Conservation (phyloP, 768 basidiomycete species). For the Daedaleopsis sinensis region DNA sequence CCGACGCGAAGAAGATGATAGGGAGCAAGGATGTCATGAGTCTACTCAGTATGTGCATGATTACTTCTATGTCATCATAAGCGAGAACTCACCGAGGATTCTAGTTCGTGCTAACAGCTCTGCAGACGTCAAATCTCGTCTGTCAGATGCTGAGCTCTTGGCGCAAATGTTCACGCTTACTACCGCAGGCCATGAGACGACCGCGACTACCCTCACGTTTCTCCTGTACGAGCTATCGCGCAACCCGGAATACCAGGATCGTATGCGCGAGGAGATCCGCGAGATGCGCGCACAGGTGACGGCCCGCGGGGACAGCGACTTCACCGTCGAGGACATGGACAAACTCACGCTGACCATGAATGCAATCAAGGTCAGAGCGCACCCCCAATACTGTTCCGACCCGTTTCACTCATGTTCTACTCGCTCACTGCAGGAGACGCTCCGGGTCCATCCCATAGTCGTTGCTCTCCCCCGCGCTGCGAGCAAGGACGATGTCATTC, state of each 20-base stretch:
- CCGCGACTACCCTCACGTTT: constrained; percentile 7
- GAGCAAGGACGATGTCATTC: constrained; percentile 26
- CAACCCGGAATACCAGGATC: constrained; percentile 12
- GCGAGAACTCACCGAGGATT: not conserved
- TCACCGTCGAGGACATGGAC: constrained; percentile 20
- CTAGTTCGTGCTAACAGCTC: constrained; percentile 22
- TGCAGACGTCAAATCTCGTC: constrained; percentile 6
- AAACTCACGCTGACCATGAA: not conserved
- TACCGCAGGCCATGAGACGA: constrained; percentile 19
- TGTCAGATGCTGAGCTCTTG: constrained; percentile 17
- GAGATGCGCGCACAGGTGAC: not conserved
- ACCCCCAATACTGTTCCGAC: no score
- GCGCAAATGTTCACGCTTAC: constrained; percentile 21
- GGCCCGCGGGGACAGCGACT: constrained; percentile 9
- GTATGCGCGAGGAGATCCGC: constrained; percentile 20
- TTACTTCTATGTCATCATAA: not conserved
- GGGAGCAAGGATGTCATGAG: constrained; percentile 25
- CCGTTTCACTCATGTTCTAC: no score
- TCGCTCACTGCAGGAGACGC: constrained; percentile 27
- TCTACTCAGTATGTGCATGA: constrained; percentile 12
- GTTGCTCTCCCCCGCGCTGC: constrained; percentile 16
- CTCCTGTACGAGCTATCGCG: constrained; percentile 12
- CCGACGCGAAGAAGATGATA: constrained; percentile 5
- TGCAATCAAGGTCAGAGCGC: constrained; percentile 14
- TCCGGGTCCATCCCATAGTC: constrained; percentile 2